A percentile compares a stretch with the other conserved stretches of the same genome.
phyloP scores from a whole-genome alignment of 2,329 filamentous ascomycete species.

The Colletotrichum brevisporum region DNA sequence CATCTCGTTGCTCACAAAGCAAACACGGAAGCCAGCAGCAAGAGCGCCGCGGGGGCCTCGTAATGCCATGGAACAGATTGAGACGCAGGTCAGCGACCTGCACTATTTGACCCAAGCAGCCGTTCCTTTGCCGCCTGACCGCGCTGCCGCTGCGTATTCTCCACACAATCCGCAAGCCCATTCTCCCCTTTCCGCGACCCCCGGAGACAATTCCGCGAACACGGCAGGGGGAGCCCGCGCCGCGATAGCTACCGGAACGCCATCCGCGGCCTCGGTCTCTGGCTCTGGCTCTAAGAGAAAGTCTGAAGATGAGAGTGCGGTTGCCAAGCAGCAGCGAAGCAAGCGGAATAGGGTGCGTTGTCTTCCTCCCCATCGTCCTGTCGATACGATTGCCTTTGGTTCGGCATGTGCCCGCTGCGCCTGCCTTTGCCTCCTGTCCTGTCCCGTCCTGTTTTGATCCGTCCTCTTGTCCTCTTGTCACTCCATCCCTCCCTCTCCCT shows the following conservation, averaged over 20 bases:
- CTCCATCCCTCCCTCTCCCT: not conserved
- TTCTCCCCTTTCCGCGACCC: slow-evolving; percentile 49
- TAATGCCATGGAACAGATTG: slow-evolving; percentile 65
- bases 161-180: slow-evolving; percentile 46
- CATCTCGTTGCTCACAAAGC: slow-evolving; percentile 22
- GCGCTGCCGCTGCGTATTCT: slow-evolving; percentile 42
- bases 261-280: slow-evolving; percentile 33
- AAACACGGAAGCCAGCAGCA: slow-evolving; percentile 4
- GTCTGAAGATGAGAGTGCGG: slow-evolving; percentile 57
- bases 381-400: too few species aligned
- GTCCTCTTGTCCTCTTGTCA: not conserved
- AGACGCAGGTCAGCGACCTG: slow-evolving; percentile 68
- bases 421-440: slow-evolving; percentile 11
- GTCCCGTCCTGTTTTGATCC: slow-evolving; percentile 1
- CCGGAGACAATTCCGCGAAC: slow-evolving; percentile 66
- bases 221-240: slow-evolving; percentile 30
- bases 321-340: slow-evolving; percentile 67
- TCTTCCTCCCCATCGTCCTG: slow-evolving; percentile 14
- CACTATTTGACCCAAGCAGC: slow-evolving; percentile 62
- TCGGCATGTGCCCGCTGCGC: too few species aligned
- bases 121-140: slow-evolving; percentile 46
- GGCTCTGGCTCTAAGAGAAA: slow-evolving; percentile 50
- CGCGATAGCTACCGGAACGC: slow-evolving; percentile 30
- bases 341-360: slow-evolving; percentile 71
- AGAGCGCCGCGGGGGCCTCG: slow-evolving; percentile 28